These are phyloP conservation scores for Barnettozyma botsteinii DNA, from an alignment of 805 yeast species.

Conservation along the genomic window DNA sequence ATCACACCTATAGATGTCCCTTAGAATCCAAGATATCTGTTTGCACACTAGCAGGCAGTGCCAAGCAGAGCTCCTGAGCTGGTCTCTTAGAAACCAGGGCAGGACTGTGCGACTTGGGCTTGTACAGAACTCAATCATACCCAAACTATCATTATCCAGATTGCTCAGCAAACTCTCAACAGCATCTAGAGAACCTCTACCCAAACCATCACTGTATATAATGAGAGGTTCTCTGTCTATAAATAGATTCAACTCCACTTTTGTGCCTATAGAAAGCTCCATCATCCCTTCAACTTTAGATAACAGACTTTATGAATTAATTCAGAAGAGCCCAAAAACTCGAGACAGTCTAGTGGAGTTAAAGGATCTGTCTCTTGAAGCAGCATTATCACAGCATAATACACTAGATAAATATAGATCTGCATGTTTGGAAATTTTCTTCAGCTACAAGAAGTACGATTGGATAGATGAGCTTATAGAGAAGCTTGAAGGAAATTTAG, in stretches of 20 bases:
- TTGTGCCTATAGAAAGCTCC: background rate
- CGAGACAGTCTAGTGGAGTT: slow-evolving; percentile 1
- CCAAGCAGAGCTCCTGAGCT: slow-evolving; percentile 8
- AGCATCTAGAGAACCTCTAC: background rate
- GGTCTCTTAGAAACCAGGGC: slow-evolving; percentile 7
- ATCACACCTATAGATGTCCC: slow-evolving; percentile 3
- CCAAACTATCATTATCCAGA: background rate
- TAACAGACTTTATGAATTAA: background rate
- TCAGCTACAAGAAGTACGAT: slow-evolving; percentile 10
- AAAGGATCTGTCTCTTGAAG: background rate
- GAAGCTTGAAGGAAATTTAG: background rate
- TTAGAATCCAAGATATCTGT: slow-evolving; percentile 2
- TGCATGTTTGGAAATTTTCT: slow-evolving; percentile 5
- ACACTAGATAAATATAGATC: slow-evolving; percentile 4
- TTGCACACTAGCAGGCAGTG: slow-evolving; percentile 6
- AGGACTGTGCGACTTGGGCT: background rate
- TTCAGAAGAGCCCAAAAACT: slow-evolving; percentile 4
- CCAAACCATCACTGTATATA: background rate
- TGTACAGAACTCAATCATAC: slow-evolving; percentile 4
- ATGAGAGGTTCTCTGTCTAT: background rate
- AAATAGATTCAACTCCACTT: slow-evolving; percentile 4
- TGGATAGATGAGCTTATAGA: slow-evolving; percentile 8
- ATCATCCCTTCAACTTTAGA: too few relatives aligned
- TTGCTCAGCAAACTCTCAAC: background rate
- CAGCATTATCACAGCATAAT: too few relatives aligned